Base-by-base conservation (phyloP, 345 rosid genomes). In the Eucalyptus leucophloia region DNA sequence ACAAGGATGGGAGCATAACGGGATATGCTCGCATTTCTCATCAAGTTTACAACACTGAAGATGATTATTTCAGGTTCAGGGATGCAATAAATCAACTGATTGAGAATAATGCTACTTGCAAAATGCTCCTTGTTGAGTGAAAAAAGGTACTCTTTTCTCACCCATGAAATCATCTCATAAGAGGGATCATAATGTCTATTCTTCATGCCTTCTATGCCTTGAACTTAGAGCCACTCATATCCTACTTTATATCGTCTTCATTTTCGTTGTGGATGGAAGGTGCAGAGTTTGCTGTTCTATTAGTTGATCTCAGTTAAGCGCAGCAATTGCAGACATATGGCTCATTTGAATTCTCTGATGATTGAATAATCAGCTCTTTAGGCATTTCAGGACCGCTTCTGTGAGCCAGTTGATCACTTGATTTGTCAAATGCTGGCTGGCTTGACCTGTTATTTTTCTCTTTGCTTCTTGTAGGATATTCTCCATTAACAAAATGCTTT, bases 1-100 rank as follows among this genome's bases (percentile, higher is more conserved):
- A 92, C 26, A 97, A 95, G 90, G 90, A 88, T 77, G 94, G 88
- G 91, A 88, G 91, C 1, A 88, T 95, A 14, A 93, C 99, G 2
- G 99, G 97, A 2, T 98, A 97, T 91, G 98, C 95, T 21, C 92
- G 99, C 51, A 96, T 97, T 88, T 98, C 99, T 60, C 92, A 95
- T 91, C 99, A 98, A 91, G 93, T 98, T 88, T 98, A 98, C 90
- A 98, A 98, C 91, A 95, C 93, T 88, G 92, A 90, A 87, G 96
- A 93, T 45, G 98, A 98, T 90, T 98, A 96, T 91, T 90, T 94
- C 94, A 95, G 88, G 93, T 94, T 97, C 37, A 93, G 96, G 91
- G 97, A 98, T 89, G 96, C 96, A 8, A 50, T 96, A 16, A 91
- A 94, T 65, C 90, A 92, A 77, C 93, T 96, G 87, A 95, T 95